These are phyloP conservation scores for Pestalotiopsis fici DNA, from an alignment of 2,329 filamentous ascomycete species.

Conservation along the genomic window DNA sequence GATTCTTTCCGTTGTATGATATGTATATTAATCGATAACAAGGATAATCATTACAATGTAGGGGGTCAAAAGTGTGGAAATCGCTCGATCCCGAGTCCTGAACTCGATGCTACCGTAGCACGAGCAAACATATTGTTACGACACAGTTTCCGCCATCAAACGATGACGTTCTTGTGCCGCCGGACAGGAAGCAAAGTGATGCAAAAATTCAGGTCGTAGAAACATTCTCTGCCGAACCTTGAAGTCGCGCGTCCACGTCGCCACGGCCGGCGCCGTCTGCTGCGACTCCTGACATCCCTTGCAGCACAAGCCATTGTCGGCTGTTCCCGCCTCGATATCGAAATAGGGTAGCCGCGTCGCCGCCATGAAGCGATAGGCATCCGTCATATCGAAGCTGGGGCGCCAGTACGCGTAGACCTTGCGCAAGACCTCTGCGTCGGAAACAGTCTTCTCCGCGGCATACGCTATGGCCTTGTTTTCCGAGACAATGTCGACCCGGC, in stretches of 20 bases:
- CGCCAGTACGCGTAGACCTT: not conserved
- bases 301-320: not conserved
- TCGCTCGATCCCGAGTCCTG: not conserved
- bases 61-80: too few relatives aligned
- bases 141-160: not conserved
- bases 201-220: not conserved
- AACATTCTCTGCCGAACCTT: not conserved
- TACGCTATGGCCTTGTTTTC: too few relatives aligned
- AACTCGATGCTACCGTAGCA: not conserved
- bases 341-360: not conserved
- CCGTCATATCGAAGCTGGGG: not conserved
- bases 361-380: not conserved
- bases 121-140: not conserved
- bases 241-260: not conserved
- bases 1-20: too few relatives aligned
- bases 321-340: not conserved
- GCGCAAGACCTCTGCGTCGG: not conserved
- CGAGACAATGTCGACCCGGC: not conserved
- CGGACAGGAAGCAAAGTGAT: not conserved
- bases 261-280: not conserved
- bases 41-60: too few relatives aligned
- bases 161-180: not conserved
- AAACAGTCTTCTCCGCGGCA: not conserved
- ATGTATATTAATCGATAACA: too few relatives aligned
- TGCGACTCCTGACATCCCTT: not conserved